A percentile compares a stretch with the other conserved stretches of the same genome.
These are phyloP conservation scores for Suillus brevipes DNA, from an alignment of 768 basidiomycete genomes.

Conservation along the genomic window DNA sequence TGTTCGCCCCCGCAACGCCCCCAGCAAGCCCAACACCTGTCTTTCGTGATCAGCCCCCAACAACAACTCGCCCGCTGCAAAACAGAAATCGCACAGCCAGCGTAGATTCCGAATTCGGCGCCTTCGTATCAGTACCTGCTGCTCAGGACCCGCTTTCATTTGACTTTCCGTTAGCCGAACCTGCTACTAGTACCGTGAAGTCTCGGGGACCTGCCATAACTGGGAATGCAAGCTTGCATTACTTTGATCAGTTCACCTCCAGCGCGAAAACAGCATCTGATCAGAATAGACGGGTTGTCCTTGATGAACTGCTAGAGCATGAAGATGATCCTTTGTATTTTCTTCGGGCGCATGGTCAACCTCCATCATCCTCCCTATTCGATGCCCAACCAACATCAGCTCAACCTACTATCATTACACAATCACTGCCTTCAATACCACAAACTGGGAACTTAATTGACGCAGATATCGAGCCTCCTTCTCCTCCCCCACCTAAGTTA, in stretches of 20 bases:
- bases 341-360: conserved; percentile 28
- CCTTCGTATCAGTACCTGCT: conserved; percentile 58
- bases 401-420: conserved; percentile 15
- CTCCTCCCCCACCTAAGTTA: neutral
- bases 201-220: neutral
- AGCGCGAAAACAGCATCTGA: conserved; percentile 57
- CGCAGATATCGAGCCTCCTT: conserved; percentile 6
- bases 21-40: conserved; percentile 24
- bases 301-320: conserved; percentile 65
- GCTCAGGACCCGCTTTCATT: conserved; percentile 51
- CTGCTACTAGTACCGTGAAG: neutral
- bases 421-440: neutral
- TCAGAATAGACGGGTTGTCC: conserved; percentile 49
- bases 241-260: conserved; percentile 62
- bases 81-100: conserved; percentile 17
- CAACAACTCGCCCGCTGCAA: neutral
- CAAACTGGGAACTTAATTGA: conserved; percentile 11
- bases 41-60: neutral
- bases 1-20: conserved; percentile 43
- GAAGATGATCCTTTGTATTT: conserved; percentile 75
- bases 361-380: conserved; percentile 28
- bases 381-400: conserved; percentile 29
- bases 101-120: conserved; percentile 56
- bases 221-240: conserved; percentile 38
- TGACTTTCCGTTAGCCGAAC: neutral